Conservation (phyloP, 495 filamentous ascomycete species). For the Aspergillus diversus region DNA sequence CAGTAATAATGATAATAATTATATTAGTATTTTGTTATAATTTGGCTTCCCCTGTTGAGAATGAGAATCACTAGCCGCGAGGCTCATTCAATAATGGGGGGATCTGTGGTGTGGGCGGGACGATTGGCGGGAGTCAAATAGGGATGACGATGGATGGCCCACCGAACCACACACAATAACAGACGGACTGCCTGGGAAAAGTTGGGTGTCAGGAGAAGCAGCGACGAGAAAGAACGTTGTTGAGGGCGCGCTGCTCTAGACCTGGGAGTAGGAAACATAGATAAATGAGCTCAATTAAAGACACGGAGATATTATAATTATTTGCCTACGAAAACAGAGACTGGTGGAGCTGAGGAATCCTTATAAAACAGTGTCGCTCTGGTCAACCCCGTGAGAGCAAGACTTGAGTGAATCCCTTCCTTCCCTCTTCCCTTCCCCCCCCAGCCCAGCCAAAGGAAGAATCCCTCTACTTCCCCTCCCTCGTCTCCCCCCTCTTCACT, state of each 20-base stretch:
- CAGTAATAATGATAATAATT: too few species aligned
- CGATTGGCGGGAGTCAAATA: constrained; percentile 48
- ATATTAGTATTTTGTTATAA: too few species aligned
- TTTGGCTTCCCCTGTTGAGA: not conserved
- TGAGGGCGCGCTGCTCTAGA: too few species aligned
- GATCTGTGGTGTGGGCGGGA: constrained; percentile 27
- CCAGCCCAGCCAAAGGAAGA: not conserved
- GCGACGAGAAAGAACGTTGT: not conserved
- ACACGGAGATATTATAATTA: not conserved
- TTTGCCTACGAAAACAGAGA: not conserved
- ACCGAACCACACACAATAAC: constrained; percentile 50
- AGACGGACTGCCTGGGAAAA: constrained; percentile 15
- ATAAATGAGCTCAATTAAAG: not conserved
- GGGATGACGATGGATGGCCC: constrained; percentile 51
- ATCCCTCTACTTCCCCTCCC: not conserved
- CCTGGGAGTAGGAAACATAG: too few species aligned
- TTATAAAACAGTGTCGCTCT: not conserved
- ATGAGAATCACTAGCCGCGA: constrained; percentile 19
- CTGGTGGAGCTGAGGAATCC: too few species aligned
- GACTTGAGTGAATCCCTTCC: not conserved
- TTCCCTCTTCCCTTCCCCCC: not conserved
- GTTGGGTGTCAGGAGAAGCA: constrained; percentile 24
- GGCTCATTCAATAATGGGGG: constrained; percentile 28
- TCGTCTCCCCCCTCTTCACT: constrained; percentile 35
- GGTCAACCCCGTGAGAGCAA: not conserved